Evolutionary conservation across 1,139 yeast species (phyloP), one percentile per base, ranked within the genome.

Genomic region (Scheffersomyces titani): DNA sequence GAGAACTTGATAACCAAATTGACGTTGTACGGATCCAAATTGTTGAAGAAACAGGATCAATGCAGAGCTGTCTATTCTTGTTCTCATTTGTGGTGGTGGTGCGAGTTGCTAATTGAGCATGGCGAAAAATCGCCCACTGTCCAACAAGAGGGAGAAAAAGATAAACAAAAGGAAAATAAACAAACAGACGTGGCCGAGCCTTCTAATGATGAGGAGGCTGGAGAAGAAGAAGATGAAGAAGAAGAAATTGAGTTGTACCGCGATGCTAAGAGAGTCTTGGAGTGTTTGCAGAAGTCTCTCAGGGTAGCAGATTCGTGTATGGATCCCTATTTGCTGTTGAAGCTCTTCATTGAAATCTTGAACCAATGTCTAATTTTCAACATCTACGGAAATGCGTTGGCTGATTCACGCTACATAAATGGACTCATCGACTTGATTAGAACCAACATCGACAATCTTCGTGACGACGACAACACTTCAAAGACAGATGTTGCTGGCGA

Each of bases 21-120:
- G 56, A 92, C 98, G 1, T 75, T 93, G 52, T 91, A 92, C 68
- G 97, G 97, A 1, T 90, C 97, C 9, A 91, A 91, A 69, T 79
- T 94, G 56, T 81, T 94, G 68, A 92, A 91, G 70, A 94, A 93
- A 70, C 94, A 94, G 44, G 98, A 93, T 67, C 99, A 93, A 71
- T 93, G 98, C 69, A 85, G 98, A 21, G 88, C 97, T 0, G 96
- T 94, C 6, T 91, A 90, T 67, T 75, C 86, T 55, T 93, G 97
- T 54, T 88, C 97, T 3, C 98, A 94, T 72, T 76, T 94, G 54
- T 94, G 98, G 97, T 92, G 97, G 96, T 90, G 96, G 71, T 82
- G 88, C 20, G 93, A 89, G 62, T 63, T 61, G 16, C 65, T 70
- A 48, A 65, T 72, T 24, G 74, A 70, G 36, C 52, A 52, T 19